These are phyloP conservation scores for Xanthoconium stramineum DNA, from an alignment of 768 basidiomycete genomes.

Conservation along the genomic window DNA sequence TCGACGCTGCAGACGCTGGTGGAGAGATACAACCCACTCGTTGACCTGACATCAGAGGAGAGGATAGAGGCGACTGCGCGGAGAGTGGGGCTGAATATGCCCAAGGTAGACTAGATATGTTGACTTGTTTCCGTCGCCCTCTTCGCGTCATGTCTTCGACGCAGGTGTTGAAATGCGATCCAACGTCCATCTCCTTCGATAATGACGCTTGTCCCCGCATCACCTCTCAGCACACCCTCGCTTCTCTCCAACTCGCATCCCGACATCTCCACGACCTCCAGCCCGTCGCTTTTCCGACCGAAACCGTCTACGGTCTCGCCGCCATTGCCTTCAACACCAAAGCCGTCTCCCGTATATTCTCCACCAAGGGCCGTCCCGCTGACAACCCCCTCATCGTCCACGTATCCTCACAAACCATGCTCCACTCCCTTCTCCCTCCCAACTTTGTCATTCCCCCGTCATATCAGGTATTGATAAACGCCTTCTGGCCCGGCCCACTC, in stretches of 20 bases:
- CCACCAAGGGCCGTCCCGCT: slow-evolving; percentile 85
- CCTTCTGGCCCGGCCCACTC: slow-evolving; percentile 94
- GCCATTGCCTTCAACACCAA: slow-evolving; percentile 67
- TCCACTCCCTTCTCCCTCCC: slow-evolving; percentile 67
- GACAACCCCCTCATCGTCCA: slow-evolving; percentile 99
- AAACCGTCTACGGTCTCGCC: slow-evolving; percentile 98
- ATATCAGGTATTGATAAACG: slow-evolving; percentile 72
- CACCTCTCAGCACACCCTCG: slow-evolving; percentile 46
- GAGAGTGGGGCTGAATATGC: slow-evolving; percentile 86
- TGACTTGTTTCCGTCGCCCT: slow-evolving; percentile 6
- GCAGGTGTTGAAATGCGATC: slow-evolving; percentile 58
- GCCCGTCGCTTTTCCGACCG: slow-evolving; percentile 89
- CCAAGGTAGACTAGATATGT: slow-evolving; percentile 29
- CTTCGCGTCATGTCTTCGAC: slow-evolving; percentile 19
- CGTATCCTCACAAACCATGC: slow-evolving; percentile 83
- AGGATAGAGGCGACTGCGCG: slow-evolving; percentile 80
- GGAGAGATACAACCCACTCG: slow-evolving; percentile 83
- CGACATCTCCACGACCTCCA: slow-evolving; percentile 44
- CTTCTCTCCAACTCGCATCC: slow-evolving; percentile 55
- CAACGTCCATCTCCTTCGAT: slow-evolving; percentile 56
- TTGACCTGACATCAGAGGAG: slow-evolving; percentile 78
- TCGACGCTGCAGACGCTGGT: slow-evolving; percentile 54
- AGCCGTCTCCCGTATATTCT: slow-evolving; percentile 75
- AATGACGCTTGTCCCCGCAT: slow-evolving; percentile 49
- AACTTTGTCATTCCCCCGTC: slow-evolving; percentile 56